A percentile compares a stretch with the other conserved stretches of the same genome.
Evolutionary conservation across 768 basidiomycete species (phyloP).

Genomic region (Lyophyllum decastes): DNA sequence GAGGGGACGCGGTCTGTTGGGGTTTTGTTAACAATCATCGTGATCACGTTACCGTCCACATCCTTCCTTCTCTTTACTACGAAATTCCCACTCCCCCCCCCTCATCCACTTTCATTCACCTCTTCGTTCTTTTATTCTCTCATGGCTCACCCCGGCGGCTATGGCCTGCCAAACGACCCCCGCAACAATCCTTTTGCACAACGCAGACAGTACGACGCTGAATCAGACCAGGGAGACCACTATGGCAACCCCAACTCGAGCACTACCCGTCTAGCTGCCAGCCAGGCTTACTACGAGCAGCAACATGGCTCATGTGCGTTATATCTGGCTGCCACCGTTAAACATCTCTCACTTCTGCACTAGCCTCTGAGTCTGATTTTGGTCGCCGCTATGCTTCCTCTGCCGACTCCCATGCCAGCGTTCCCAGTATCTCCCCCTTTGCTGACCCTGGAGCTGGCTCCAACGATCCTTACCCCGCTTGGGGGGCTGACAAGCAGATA

Average conservation of each 20-base stretch:
- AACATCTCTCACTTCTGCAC: conserved; percentile 13
- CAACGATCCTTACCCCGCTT: conserved; percentile 87
- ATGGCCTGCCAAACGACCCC: conserved; percentile 24
- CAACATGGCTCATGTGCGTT: conserved; percentile 25
- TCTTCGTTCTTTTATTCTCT: conserved; percentile 21
- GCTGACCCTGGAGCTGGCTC: conserved; percentile 52
- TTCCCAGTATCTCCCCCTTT: conserved; percentile 60
- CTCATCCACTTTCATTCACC: conserved; percentile 13
- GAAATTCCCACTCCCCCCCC: conserved; percentile 11
- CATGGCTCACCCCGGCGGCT: conserved; percentile 23
- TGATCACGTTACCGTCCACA: conserved; percentile 6
- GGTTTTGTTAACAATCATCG: conserved; percentile 7
- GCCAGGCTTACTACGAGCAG: conserved; percentile 42
- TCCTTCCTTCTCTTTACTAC: conserved; percentile 6
- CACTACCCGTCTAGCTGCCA: conserved; percentile 54
- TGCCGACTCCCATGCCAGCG: conserved; percentile 61
- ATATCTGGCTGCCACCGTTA: conserved; percentile 2
- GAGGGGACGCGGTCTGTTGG: conserved; percentile 42
- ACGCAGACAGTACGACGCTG: conserved; percentile 39
- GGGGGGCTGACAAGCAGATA: conserved; percentile 90
- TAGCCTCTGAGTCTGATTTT: conserved; percentile 34
- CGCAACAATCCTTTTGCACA: conserved; percentile 31
- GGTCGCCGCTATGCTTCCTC: conserved; percentile 52
- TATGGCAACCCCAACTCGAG: conserved; percentile 54
- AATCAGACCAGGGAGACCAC: conserved; percentile 54